Evolutionary conservation across 345 rosid species (phyloP).

Genomic region (Melaleuca alternifolia): DNA sequence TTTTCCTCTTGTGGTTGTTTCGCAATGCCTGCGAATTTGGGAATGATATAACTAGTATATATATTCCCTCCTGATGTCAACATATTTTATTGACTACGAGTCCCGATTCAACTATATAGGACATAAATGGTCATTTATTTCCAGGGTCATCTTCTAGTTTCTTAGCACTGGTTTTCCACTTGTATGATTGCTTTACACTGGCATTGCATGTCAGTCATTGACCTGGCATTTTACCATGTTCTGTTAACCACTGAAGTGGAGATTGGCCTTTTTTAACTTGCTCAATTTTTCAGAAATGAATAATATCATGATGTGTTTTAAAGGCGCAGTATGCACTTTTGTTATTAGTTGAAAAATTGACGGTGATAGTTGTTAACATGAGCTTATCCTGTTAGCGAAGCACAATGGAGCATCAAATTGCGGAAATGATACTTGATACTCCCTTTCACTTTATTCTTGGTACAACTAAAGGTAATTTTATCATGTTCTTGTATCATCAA

Average conservation of each 20-base stretch:
- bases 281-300: background rate
- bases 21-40: background rate
- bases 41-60: background rate
- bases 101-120: background rate
- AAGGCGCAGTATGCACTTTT: background rate
- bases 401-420: background rate
- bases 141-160: background rate
- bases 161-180: background rate
- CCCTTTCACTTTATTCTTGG: background rate
- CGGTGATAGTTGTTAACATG: background rate
- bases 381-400: background rate
- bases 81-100: background rate
- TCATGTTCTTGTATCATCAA: background rate
- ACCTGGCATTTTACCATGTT: background rate
- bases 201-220: background rate
- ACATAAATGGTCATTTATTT: background rate
- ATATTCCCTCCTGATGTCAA: background rate
- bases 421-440: background rate
- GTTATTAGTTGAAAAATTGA: background rate
- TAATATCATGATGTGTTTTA: background rate
- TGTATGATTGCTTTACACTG: background rate
- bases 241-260: background rate
- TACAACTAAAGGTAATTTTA: background rate
- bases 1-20: background rate
- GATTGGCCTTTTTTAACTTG: background rate